Base-by-base conservation (phyloP, 2,329 filamentous ascomycete species). In the Paecilomyces sp. region DNA sequence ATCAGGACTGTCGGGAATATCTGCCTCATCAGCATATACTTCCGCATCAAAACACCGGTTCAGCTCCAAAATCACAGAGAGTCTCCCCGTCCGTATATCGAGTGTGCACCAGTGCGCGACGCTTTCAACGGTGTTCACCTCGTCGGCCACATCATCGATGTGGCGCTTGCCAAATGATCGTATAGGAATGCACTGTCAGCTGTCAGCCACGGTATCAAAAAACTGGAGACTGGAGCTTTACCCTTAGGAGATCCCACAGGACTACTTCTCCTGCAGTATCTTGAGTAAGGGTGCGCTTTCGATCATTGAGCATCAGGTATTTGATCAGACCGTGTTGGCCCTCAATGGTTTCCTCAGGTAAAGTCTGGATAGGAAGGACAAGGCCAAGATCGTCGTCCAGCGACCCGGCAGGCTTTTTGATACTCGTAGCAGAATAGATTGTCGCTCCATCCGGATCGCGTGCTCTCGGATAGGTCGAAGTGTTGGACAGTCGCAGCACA, bases 1-100 rank as follows among this genome's bases (percentile, higher is more conserved):
- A 12, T 92, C 88, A 18, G 89, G 80, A n/a, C 85, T 80, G 63
- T 91, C 88, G 11, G 89, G 83, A 58, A 93, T 67, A 50, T 87
- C 81, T 36, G 95, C 79, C 75, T 97, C 92, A 71, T 99, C 94
- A 0, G 92, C 93, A 72, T 99, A 99, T 74, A 96, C 89, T 70
- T 99, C 94, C 15, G 92, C 94, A 75, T 99, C 94, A 67, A 99
- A 99, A 72, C 92, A 97, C 66, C 95, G 95, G 69, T 94, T 95
- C 50, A 92, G 91, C 70, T 99, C 94, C 18, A 99, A 76, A 18
- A 95, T 88, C 2, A 97, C 93, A 1, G 92, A 93, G 58, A 99
- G 80, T 63, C 90, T 91, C 36, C 94, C 94, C 3, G 93, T 97
- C 66, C 93, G 88, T 22, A 93, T 92, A 70, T 99, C 92, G 57